phyloP scores from a whole-genome alignment of 1,139 yeast genomes.

The Taphrina betulina region DNA sequence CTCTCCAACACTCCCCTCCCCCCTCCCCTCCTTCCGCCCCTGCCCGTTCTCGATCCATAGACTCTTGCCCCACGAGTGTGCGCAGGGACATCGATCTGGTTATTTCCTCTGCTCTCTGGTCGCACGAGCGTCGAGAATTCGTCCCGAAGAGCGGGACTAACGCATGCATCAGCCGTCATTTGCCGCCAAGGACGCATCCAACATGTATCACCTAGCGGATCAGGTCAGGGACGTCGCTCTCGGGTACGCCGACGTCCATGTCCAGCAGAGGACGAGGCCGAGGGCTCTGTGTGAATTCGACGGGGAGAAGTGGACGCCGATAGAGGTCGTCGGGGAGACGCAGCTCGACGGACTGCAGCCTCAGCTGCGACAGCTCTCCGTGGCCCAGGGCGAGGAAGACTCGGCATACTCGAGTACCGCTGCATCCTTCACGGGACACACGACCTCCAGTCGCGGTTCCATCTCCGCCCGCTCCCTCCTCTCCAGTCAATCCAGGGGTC shows the following conservation, averaged over 20 bases:
- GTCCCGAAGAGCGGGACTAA: no score
- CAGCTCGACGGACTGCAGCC: background rate
- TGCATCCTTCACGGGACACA: background rate
- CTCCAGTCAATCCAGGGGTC: no score
- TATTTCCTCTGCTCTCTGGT: no score
- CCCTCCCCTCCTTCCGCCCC: no score
- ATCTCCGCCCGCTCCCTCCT: no score
- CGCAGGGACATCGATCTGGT: no score
- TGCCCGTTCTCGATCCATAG: no score
- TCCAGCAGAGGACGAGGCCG: constrained; percentile 10
- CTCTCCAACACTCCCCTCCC: no score
- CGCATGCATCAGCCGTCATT: no score
- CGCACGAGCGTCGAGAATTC: no score
- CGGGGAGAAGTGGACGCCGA: constrained; percentile 26
- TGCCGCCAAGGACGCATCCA: no score
- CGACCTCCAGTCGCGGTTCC: background rate
- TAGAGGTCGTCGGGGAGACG: constrained; percentile 16
- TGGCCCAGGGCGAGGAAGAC: constrained; percentile 4
- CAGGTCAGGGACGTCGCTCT: constrained; percentile 27
- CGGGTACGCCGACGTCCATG: constrained; percentile 25
- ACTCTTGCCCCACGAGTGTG: no score
- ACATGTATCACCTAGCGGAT: constrained; percentile 14
- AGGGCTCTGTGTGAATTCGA: constrained; percentile 30
- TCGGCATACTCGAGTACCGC: constrained; percentile 15
- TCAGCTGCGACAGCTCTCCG: constrained; percentile 7